Percentiles rank a stretch among this genome's conserved stretches.
Conservation (phyloP, 306 rosid genomes). For the Trifolium pratense region DNA sequence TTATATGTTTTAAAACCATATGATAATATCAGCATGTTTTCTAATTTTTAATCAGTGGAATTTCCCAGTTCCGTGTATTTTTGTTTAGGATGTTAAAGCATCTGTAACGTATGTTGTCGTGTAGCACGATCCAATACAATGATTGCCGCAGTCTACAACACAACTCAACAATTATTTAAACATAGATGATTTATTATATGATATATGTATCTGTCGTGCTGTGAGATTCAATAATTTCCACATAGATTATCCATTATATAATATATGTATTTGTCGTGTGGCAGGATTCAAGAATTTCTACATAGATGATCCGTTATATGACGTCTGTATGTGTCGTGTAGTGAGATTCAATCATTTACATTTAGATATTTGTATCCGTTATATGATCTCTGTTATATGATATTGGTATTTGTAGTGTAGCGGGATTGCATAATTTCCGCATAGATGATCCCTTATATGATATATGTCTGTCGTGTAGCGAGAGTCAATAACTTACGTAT, state of each 20-base stretch:
- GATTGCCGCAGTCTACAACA: not conserved
- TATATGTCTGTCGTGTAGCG: not conserved
- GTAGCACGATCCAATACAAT: conserved; percentile 23
- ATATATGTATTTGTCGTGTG: not conserved
- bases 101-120: conserved; percentile 4
- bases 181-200: conserved; percentile 1
- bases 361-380: too few relatives aligned
- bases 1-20: conserved; percentile 26
- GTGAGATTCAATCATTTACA: not conserved
- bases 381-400: not conserved
- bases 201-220: not conserved
- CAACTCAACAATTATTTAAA: conserved; percentile 1
- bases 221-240: not conserved
- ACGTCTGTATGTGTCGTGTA: not conserved
- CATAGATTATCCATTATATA: not conserved
- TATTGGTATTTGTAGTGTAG: not conserved
- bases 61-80: conserved; percentile 27
- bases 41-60: conserved; percentile 3
- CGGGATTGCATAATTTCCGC: not conserved
- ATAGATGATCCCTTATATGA: not conserved
- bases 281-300: not conserved
- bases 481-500: not conserved
- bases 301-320: not conserved
- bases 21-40: conserved; percentile 12
- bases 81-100: conserved; percentile 27